Evolutionary conservation across 83 land plant species (phyloP).

Genomic region (Diphasiastrum complanatum): DNA sequence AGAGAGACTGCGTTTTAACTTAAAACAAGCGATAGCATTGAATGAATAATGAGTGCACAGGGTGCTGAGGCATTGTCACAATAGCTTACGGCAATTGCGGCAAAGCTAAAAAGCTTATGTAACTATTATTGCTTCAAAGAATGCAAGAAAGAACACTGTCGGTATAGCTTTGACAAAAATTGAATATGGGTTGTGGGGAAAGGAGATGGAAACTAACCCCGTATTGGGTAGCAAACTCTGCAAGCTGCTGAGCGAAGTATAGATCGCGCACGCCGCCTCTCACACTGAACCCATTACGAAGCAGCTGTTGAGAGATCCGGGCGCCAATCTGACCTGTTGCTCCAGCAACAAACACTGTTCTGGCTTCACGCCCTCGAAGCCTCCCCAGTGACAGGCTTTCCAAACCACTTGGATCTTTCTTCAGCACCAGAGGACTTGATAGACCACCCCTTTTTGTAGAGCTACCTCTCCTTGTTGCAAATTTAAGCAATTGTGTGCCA

Average conservation of each 20-base stretch:
- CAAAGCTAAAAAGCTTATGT: too few species aligned
- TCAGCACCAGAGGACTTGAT: constrained; percentile 10
- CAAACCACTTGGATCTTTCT: constrained; percentile 14
- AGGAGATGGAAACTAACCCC: constrained; percentile 76
- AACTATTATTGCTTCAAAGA: too few species aligned
- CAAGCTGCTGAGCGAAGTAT: constrained; percentile 75
- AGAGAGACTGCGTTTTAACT: too few species aligned
- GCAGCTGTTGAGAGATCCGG: constrained; percentile 62
- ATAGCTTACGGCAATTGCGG: too few species aligned
- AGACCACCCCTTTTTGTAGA: constrained; percentile 1
- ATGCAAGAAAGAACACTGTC: too few species aligned
- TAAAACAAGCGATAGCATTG: too few species aligned
- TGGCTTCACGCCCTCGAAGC: constrained; percentile 52
- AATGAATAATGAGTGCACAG: too few species aligned
- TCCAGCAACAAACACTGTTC: constrained; percentile 89
- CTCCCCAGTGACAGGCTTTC: constrained; percentile 20
- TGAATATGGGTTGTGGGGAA: too few species aligned
- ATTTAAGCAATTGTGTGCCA: constrained; percentile 22
- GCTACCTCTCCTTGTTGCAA: not conserved
- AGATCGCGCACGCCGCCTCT: constrained; percentile 90
- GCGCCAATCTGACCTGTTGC: constrained; percentile 86
- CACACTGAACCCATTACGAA: constrained; percentile 71
- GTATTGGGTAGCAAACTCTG: constrained; percentile 77
- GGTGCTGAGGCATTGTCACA: too few species aligned
- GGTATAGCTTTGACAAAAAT: too few species aligned